Evolutionary conservation across 306 rosid species (phyloP).

Genomic region (Acacia acuminata): DNA sequence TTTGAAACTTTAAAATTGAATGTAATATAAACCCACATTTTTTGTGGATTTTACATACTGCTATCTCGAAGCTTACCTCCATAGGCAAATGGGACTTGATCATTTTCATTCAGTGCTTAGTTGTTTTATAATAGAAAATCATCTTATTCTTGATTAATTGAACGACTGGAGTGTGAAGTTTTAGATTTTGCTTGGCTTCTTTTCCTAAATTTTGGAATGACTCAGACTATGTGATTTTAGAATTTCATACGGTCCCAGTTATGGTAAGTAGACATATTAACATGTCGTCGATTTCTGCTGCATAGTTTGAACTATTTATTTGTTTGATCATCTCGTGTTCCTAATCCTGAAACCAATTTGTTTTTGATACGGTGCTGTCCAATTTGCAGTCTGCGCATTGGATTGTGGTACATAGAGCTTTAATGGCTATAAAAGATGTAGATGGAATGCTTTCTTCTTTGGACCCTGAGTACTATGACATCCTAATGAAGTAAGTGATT

Average conservation of each 20-base stretch:
- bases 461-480: constrained; percentile 99
- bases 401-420: constrained; percentile 93
- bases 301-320: not conserved
- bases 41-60: not conserved
- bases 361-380: constrained; percentile 11
- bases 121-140: constrained; percentile 26
- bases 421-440: constrained; percentile 94
- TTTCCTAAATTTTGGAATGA: not conserved
- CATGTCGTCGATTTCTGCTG: not conserved
- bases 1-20: not conserved
- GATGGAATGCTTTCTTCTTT: constrained; percentile 91
- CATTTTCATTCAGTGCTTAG: not conserved
- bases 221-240: not conserved
- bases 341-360: not conserved
- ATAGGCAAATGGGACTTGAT: not conserved
- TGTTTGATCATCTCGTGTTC: not conserved
- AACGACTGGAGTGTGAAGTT: not conserved
- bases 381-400: constrained; percentile 84
- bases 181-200: not conserved
- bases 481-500: constrained; percentile 81
- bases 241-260: not conserved
- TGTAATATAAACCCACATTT: not conserved
- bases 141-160: not conserved
- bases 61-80: constrained; percentile 15
- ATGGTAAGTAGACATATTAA: not conserved